Conservation (phyloP, 371 early-diverging fungal species). For the Gilbertella persicaria region DNA sequence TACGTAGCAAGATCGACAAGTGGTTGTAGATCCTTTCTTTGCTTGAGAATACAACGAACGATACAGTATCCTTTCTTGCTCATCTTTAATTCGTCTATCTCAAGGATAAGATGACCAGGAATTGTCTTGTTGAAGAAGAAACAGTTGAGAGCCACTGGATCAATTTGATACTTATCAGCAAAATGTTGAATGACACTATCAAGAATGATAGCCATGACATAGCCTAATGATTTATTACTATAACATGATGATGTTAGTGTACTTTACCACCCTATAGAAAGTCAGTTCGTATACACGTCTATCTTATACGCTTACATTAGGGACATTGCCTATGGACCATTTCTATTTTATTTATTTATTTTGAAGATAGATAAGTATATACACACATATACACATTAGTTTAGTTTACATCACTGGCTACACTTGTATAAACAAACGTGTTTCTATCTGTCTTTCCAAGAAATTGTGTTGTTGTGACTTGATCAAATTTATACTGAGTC, state of each 20-base stretch:
- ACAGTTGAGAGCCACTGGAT: constrained; percentile 45
- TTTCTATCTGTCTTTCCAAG: constrained; percentile 8
- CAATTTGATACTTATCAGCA: constrained; percentile 30
- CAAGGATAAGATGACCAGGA: constrained; percentile 31
- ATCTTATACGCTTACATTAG: constrained; percentile 35
- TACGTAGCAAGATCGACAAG: constrained; percentile 18
- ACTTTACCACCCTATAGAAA: constrained; percentile 27
- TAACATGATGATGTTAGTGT: not conserved
- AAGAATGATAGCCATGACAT: constrained; percentile 35
- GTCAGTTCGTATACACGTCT: not conserved
- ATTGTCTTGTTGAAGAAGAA: constrained; percentile 44
- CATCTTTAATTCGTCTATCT: constrained; percentile 38
- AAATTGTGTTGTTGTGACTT: constrained; percentile 9
- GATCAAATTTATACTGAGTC: constrained; percentile 13
- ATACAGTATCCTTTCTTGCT: constrained; percentile 46
- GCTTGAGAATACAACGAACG: constrained; percentile 30
- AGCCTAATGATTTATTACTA: constrained; percentile 24
- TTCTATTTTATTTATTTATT: constrained; percentile 1
- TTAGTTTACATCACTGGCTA: constrained; percentile 14
- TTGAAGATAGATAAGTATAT: not conserved
- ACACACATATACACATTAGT: not conserved
- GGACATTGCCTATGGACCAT: constrained; percentile 42
- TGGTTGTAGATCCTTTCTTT: constrained; percentile 23
- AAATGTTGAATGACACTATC: constrained; percentile 37
- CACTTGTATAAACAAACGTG: constrained; percentile 8